These are phyloP conservation scores for Apophysomyces trapeziformis DNA, from an alignment of 371 early-diverging fungal species.

Conservation along the genomic window DNA sequence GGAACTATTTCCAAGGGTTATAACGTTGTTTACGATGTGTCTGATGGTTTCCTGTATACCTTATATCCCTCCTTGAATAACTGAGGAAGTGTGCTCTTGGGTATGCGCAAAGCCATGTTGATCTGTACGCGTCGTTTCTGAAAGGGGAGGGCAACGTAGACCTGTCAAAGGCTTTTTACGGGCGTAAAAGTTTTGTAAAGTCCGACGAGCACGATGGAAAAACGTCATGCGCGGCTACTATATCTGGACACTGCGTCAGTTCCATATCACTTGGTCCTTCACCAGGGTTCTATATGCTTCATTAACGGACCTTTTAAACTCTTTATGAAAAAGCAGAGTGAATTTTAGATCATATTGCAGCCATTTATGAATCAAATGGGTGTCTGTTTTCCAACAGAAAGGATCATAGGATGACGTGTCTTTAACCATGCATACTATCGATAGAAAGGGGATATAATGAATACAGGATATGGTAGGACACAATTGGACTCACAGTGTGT, in stretches of 20 bases:
- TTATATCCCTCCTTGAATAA: conserved; percentile 98
- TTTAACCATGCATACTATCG: too few relatives aligned
- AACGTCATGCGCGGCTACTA: background rate
- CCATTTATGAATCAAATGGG: too few relatives aligned
- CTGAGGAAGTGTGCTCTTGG: conserved; percentile 85
- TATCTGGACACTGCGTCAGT: background rate
- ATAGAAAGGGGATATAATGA: too few relatives aligned
- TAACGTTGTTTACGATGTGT: conserved; percentile 7
- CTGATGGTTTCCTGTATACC: conserved; percentile 44
- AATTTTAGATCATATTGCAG: too few relatives aligned
- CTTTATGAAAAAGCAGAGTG: too few relatives aligned
- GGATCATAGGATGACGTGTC: too few relatives aligned
- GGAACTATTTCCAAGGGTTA: conserved; percentile 61
- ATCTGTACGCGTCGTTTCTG: conserved; percentile 27
- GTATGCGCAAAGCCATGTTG: conserved; percentile 92
- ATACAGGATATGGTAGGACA: too few relatives aligned
- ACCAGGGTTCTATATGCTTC: too few relatives aligned
- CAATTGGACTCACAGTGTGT: too few relatives aligned
- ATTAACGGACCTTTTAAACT: too few relatives aligned
- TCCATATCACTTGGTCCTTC: too few relatives aligned
- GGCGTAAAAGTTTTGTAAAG: background rate
- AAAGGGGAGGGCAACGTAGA: background rate
- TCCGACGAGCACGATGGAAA: background rate
- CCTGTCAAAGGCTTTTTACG: background rate
- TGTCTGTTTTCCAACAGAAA: too few relatives aligned